phyloP scores from a whole-genome alignment of 441 rosid species.

The Syzygium malaccense region DNA sequence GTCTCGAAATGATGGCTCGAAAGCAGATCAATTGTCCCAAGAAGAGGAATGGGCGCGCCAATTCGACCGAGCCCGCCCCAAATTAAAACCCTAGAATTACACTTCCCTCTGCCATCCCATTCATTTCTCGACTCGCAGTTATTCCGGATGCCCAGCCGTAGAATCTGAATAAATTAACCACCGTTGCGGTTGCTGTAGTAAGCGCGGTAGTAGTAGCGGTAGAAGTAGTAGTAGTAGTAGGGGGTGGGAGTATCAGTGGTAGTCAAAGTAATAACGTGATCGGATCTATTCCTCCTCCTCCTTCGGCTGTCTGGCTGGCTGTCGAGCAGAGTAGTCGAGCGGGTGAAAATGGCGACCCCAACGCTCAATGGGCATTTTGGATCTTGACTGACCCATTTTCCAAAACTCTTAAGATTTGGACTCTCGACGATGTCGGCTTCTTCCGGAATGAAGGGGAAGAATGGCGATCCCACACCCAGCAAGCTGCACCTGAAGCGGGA shows the following conservation, averaged over 20 bases:
- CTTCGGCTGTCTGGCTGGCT: neutral
- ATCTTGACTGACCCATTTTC: neutral
- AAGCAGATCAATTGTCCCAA: neutral
- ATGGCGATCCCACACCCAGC: slow-evolving; percentile 65
- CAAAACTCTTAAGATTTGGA: neutral
- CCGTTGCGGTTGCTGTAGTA: neutral
- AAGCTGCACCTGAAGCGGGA: slow-evolving; percentile 79
- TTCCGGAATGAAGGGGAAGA: neutral
- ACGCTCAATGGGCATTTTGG: neutral
- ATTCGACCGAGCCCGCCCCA: neutral
- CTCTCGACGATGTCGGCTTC: slow-evolving; percentile 35
- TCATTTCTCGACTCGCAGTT: neutral
- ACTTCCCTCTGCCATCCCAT: neutral
- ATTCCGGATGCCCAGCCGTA: neutral
- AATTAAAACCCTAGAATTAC: neutral
- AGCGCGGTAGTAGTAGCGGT: rapidly evolving
- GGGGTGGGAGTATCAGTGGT: neutral
- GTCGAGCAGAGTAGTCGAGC: no score
- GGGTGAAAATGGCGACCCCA: neutral
- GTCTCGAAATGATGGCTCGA: neutral
- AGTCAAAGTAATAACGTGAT: neutral
- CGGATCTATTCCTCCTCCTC: neutral
- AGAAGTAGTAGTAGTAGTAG: neutral
- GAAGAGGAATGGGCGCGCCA: neutral
- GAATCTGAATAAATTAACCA: neutral